Evolutionary conservation across 164 flowering plant genomes (phyloP).

Genomic region (Litsea cubeba): DNA sequence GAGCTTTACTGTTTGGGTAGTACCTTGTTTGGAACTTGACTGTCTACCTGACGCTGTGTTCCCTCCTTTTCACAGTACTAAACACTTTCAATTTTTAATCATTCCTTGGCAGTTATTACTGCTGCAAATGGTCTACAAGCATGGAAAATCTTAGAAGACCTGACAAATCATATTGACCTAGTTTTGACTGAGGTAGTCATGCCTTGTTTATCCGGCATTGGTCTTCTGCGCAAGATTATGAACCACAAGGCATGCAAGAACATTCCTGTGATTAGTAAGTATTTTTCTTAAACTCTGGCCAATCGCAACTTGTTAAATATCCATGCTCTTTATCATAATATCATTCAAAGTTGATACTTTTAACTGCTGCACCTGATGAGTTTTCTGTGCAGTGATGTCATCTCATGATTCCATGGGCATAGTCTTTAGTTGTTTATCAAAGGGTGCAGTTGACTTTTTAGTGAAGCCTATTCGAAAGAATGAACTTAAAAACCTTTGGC

Average conservation of each 20-base stretch:
- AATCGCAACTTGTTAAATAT: neutral
- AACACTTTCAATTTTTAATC: neutral
- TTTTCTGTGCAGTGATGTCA: constrained; percentile 65
- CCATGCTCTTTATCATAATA: neutral
- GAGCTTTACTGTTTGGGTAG: too few species aligned
- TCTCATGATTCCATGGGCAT: constrained; percentile 67
- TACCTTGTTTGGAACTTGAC: too few species aligned
- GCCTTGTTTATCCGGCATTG: constrained; percentile 73
- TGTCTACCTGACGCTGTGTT: too few species aligned
- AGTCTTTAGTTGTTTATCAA: constrained; percentile 66
- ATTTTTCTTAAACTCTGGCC: constrained; percentile 6
- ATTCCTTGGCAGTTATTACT: constrained; percentile 45
- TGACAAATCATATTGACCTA: constrained; percentile 56
- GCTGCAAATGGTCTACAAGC: constrained; percentile 75
- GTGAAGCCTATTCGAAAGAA: constrained; percentile 72
- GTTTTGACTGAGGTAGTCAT: constrained; percentile 70
- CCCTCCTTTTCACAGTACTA: too few species aligned
- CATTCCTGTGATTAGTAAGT: constrained; percentile 85
- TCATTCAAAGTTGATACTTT: constrained; percentile 13
- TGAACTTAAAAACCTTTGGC: constrained; percentile 78
- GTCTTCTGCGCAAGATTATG: constrained; percentile 68
- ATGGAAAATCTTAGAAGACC: constrained; percentile 63
- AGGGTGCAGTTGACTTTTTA: constrained; percentile 67
- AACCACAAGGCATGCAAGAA: constrained; percentile 60
- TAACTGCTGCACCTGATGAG: constrained; percentile 26